phyloP scores from a whole-genome alignment of 805 yeast species.

The Kuraishia molischiana region DNA sequence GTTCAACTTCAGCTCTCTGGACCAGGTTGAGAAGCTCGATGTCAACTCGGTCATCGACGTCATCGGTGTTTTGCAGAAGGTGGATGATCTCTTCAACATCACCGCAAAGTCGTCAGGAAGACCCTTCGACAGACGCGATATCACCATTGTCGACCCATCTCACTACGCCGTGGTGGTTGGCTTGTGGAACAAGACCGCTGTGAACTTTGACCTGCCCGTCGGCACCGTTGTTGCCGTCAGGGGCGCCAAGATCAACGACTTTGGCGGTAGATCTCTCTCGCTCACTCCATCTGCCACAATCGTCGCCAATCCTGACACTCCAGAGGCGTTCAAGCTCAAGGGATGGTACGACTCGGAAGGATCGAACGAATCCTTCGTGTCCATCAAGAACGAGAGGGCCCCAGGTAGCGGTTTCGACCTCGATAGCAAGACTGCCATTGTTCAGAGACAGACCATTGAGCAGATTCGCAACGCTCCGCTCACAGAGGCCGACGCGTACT shows the following conservation, averaged over 20 bases:
- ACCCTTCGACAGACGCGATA: conserved; percentile 87
- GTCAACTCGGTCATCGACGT: conserved; percentile 74
- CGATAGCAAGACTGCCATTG: conserved; percentile 29
- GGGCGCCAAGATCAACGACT: conserved; percentile 84
- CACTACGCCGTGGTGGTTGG: conserved; percentile 71
- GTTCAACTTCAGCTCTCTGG: conserved; percentile 66
- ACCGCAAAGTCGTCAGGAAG: conserved; percentile 83
- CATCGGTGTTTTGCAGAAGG: conserved; percentile 74
- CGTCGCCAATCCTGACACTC: conserved; percentile 75
- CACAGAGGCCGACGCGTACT: conserved; percentile 81
- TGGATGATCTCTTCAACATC: conserved; percentile 67
- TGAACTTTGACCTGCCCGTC: conserved; percentile 59
- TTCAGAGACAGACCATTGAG: conserved; percentile 54
- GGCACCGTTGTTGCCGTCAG: conserved; percentile 88
- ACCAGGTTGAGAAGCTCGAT: conserved; percentile 56
- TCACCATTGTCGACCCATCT: conserved; percentile 77
- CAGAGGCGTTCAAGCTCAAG: conserved; percentile 78
- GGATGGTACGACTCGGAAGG: conserved; percentile 95
- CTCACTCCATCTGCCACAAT: conserved; percentile 72
- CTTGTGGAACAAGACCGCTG: conserved; percentile 84
- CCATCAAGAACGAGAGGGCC: conserved; percentile 43
- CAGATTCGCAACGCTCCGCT: conserved; percentile 58
- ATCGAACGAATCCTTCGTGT: conserved; percentile 45
- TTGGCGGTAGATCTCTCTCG: conserved; percentile 76
- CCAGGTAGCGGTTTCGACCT: conserved; percentile 18